Evolutionary conservation across 768 basidiomycete species (phyloP).

Genomic region (Calocybe gangraenosa): DNA sequence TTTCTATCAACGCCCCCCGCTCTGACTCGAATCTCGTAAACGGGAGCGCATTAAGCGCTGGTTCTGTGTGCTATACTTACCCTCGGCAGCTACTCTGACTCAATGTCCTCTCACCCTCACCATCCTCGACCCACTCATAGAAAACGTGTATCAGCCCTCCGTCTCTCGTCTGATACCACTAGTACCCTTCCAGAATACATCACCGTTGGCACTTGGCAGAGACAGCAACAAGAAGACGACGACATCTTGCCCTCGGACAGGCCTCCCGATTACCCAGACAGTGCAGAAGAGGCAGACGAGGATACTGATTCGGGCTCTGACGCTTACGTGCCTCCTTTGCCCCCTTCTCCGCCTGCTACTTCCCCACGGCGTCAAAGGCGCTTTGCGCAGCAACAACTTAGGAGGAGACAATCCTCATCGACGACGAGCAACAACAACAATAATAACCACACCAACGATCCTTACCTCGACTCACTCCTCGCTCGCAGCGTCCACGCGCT

Average conservation of each 20-base stretch:
- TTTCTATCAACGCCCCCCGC: too few relatives aligned
- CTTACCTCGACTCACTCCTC: conserved; percentile 71
- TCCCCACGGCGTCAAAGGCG: conserved; percentile 31
- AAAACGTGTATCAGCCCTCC: conserved; percentile 52
- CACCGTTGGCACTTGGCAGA: conserved; percentile 10
- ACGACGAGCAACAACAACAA: conserved; percentile 22
- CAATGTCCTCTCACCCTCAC: conserved; percentile 4
- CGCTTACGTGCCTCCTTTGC: conserved; percentile 23
- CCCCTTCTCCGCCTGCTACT: conserved; percentile 26
- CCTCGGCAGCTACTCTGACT: neutral
- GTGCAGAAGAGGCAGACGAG: conserved; percentile 72
- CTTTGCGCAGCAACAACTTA: conserved; percentile 16
- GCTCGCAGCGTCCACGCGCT: conserved; percentile 81
- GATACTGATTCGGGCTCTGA: conserved; percentile 49
- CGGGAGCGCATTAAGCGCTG: conserved; percentile 17
- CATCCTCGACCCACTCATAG: conserved; percentile 21
- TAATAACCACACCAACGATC: conserved; percentile 34
- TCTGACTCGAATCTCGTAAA: conserved; percentile 15
- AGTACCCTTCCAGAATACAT: conserved; percentile 64
- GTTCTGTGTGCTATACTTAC: conserved; percentile 7
- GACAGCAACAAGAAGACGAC: too few relatives aligned
- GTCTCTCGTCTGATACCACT: conserved; percentile 64
- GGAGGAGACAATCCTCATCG: conserved; percentile 25
- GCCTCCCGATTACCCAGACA: conserved; percentile 75
- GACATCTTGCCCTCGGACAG: conserved; percentile 41